Evolutionary conservation across 768 basidiomycete genomes (phyloP), one percentile per base, ranked within the genome.

Genomic region (Pisolithus sp.): DNA sequence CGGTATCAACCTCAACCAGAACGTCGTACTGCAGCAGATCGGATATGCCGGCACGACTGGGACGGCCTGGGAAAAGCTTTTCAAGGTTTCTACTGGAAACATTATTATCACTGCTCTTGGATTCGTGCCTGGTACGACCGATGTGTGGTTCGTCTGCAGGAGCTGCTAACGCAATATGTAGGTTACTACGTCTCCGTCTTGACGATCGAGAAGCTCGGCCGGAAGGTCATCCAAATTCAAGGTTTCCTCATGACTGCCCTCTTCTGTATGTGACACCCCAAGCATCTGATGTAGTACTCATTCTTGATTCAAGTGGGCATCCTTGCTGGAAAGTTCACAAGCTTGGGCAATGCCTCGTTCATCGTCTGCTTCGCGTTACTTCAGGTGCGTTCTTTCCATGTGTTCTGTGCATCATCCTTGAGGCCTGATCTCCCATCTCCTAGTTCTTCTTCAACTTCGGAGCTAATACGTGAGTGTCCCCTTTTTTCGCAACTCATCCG

Each of bases 381-480:
- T 21, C 85, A 86, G 67, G 74, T 78, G 31, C 10, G 60, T 52
- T 8, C 28, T 39, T 26, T n/a, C 12, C 21, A 30, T 12, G 49
- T 0, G 3, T 31, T 15, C 15, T 20, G 15, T 10, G 7, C 12
- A 4, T 18, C 30, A 5, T 24, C 42, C 7, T 18, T 17, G 5
- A 9, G 30, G 6, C n/a, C 54, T 59, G 7, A 54, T 47, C 15
- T 26, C 1, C 53, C 9, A 51, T 60, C 31, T 18, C 43, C 0
- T 54, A 82, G 73, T 86, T 86, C 72, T 86, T 88, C 75, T 88
- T 88, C 75, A 88, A 89, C 70, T 89, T 87, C 59, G 86, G 87
- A 18, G 83, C 85, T 3, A 88, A 87, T 61, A 70, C 80, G 76
- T 82, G 60, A 56, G 79, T 58, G 18, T 2, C 34, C 5, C 49